Evolutionary conservation across 345 rosid genomes (phyloP).

Genomic region (Dovyalis caffra): DNA sequence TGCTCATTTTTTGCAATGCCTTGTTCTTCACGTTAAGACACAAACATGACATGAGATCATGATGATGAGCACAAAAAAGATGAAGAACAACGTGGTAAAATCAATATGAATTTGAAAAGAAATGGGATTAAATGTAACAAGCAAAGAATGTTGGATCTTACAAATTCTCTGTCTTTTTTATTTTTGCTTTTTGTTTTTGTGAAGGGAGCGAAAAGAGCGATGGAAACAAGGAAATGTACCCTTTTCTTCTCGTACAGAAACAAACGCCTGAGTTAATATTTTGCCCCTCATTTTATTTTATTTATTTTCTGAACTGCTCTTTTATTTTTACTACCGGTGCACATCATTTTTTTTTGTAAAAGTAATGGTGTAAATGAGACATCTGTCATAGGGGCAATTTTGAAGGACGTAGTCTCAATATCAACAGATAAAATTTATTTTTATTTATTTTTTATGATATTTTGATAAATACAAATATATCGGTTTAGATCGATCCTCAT

Average conservation of each 20-base stretch:
- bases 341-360: background rate
- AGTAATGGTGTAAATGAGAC: background rate
- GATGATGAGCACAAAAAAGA: background rate
- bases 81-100: background rate
- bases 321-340: background rate
- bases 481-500: no score
- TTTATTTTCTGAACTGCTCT: no score
- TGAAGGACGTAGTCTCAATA: no score
- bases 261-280: conserved; percentile 7
- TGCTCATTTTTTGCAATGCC: conserved; percentile 43
- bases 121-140: background rate
- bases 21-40: background rate
- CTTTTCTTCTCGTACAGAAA: conserved; percentile 22
- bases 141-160: background rate
- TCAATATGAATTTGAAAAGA: background rate
- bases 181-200: conserved; percentile 12
- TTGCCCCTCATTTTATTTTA: background rate
- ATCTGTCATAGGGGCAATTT: no score
- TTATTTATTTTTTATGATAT: no score
- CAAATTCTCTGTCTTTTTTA: no score
- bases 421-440: no score
- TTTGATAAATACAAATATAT: no score
- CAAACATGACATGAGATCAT: no score
- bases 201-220: conserved; percentile 34
- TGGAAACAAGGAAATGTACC: conserved; percentile 23